These are phyloP conservation scores for Claviceps humidiphila DNA, from an alignment of 2,329 filamentous ascomycete species.

Conservation along the genomic window DNA sequence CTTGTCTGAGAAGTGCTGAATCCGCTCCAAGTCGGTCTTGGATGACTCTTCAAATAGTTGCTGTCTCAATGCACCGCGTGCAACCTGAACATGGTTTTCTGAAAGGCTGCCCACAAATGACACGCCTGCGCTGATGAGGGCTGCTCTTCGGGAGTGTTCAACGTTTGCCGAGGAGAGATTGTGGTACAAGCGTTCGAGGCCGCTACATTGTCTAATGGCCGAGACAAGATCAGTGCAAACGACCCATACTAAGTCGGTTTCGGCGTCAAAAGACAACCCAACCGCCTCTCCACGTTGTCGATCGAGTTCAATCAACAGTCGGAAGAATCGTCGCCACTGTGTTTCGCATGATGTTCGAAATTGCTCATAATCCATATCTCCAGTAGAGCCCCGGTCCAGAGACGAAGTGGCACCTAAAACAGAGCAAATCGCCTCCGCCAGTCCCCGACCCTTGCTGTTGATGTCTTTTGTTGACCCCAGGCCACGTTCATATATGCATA, in stretches of 20 bases:
- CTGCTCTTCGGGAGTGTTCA: constrained; percentile 39
- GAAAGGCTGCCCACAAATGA: constrained; percentile 59
- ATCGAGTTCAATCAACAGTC: constrained; percentile 73
- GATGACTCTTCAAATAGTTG: constrained; percentile 66
- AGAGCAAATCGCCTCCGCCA: constrained; percentile 65
- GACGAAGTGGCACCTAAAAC: constrained; percentile 58
- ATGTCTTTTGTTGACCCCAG: constrained; percentile 23
- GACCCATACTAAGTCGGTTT: constrained; percentile 65
- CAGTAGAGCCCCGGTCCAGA: constrained; percentile 46
- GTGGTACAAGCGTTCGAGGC: constrained; percentile 60
- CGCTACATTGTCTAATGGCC: constrained; percentile 66
- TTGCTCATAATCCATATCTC: constrained; percentile 59
- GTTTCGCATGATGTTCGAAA: constrained; percentile 62
- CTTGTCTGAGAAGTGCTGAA: constrained; percentile 66
- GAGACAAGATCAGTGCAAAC: constrained; percentile 72
- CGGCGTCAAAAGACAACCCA: constrained; percentile 59
- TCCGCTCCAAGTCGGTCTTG: constrained; percentile 56
- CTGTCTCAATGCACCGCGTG: constrained; percentile 51
- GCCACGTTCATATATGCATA: constrained; percentile 67
- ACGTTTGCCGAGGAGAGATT: constrained; percentile 46
- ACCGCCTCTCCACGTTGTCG: constrained; percentile 73
- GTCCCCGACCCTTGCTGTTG: constrained; percentile 34
- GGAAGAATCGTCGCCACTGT: constrained; percentile 85
- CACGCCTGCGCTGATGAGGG: constrained; percentile 55
- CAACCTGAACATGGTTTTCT: constrained; percentile 53